phyloP scores from a whole-genome alignment of 140 eudicot genomes.

The Erigeron philadelphicus region DNA sequence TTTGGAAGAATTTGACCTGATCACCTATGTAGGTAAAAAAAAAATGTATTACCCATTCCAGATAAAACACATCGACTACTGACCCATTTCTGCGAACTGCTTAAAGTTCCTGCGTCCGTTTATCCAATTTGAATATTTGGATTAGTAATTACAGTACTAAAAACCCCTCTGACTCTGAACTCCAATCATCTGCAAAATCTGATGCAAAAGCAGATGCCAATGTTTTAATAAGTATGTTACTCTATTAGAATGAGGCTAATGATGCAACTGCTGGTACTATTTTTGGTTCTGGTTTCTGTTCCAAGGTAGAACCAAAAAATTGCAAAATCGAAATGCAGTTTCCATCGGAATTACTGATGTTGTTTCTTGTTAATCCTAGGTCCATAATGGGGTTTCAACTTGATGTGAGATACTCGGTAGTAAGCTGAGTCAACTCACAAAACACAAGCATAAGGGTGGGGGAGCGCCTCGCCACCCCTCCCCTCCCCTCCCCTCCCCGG shows the following conservation, averaged over 20 bases:
- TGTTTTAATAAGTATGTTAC: conserved; percentile 1
- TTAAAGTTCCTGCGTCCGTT: not conserved
- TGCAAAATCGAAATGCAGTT: conserved; percentile 15
- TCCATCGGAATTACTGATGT: conserved; percentile 14
- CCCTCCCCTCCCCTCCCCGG: too few relatives aligned
- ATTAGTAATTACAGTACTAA: conserved; percentile 4
- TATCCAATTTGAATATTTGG: not conserved
- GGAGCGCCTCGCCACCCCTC: too few relatives aligned
- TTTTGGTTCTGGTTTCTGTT: conserved; percentile 22
- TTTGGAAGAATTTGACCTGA: not conserved
- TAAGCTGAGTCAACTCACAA: too few relatives aligned
- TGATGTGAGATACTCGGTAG: too few relatives aligned
- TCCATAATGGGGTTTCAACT: conserved; percentile 10
- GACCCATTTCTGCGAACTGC: not conserved
- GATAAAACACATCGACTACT: not conserved
- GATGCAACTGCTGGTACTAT: conserved; percentile 10
- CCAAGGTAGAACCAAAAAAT: conserved; percentile 9
- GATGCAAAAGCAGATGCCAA: conserved; percentile 14
- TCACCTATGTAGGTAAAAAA: not conserved
- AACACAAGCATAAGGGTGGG: too few relatives aligned
- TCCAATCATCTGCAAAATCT: conserved; percentile 22
- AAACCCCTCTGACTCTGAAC: conserved; percentile 23
- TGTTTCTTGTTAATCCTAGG: conserved; percentile 16
- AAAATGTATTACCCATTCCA: not conserved
- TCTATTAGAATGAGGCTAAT: not conserved